Evolutionary conservation across 441 rosid genomes (phyloP).

Genomic region (Adansonia gregorii): DNA sequence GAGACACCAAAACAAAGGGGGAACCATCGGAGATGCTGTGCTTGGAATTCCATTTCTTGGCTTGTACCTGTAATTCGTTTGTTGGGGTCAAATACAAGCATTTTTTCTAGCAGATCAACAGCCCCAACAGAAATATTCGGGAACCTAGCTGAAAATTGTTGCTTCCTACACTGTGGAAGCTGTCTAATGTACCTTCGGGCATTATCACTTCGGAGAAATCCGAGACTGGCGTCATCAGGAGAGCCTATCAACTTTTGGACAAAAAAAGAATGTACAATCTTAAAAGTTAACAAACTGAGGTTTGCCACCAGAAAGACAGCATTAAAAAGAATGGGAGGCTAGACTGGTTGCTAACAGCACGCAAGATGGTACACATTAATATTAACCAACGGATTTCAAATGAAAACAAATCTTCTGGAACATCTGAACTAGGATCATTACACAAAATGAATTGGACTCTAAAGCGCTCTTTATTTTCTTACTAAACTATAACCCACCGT

Average conservation of each 20-base stretch:
- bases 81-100: conserved; percentile 74
- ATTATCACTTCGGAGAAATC: conserved; percentile 71
- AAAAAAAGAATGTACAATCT: conserved; percentile 22
- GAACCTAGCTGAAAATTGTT: conserved; percentile 56
- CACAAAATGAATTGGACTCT: not conserved
- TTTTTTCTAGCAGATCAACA: conserved; percentile 67
- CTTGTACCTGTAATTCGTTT: conserved; percentile 70
- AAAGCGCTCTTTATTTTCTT: not conserved
- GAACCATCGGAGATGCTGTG: not conserved
- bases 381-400: not conserved
- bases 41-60: conserved; percentile 15
- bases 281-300: not conserved
- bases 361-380: not conserved
- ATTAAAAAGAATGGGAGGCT: not conserved
- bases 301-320: not conserved
- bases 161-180: conserved; percentile 65
- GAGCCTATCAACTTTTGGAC: conserved; percentile 67
- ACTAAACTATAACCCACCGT: not conserved
- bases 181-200: conserved; percentile 70
- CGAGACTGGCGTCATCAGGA: conserved; percentile 68
- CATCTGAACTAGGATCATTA: not conserved
- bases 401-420: not conserved
- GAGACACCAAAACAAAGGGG: not conserved
- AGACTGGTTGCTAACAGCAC: not conserved
- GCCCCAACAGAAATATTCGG: conserved; percentile 57